phyloP scores from a whole-genome alignment of 73 alveolate genomes.

The Uronychia binucleata region DNA sequence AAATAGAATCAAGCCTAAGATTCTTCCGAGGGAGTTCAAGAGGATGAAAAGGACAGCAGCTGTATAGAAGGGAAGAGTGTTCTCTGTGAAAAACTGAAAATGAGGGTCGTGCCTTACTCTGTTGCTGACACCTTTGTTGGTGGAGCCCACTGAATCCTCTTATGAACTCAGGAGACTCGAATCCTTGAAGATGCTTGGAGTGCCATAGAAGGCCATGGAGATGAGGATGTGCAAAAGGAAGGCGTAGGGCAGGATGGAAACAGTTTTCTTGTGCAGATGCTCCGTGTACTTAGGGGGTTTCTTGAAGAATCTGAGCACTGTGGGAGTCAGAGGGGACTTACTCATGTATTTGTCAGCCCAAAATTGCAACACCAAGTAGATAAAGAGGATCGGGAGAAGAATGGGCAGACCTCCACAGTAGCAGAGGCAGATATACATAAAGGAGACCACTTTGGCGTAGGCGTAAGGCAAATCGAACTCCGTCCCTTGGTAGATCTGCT shows the following conservation, averaged over 20 bases:
- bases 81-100: conserved; percentile 2
- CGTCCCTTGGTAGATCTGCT: neutral
- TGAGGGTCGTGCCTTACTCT: neutral
- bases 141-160: neutral
- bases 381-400: neutral
- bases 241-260: conserved; percentile 1
- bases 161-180: neutral
- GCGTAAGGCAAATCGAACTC: conserved; percentile 4
- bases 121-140: neutral
- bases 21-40: neutral
- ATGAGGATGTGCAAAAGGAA: conserved; percentile 6
- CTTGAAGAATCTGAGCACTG: conserved; percentile 1
- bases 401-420: conserved; percentile 23
- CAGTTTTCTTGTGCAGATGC: conserved; percentile 1
- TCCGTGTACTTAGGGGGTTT: conserved; percentile 25
- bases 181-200: neutral
- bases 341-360: conserved; percentile 32
- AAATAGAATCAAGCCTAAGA: too few species aligned
- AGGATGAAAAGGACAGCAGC: neutral
- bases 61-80: conserved; percentile 25
- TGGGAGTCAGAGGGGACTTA: neutral
- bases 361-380: neutral
- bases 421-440: conserved; percentile 3
- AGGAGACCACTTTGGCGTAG: conserved; percentile 13
- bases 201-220: conserved; percentile 25